Base-by-base conservation (phyloP, 2,329 filamentous ascomycete species). In the Setomelanomma holmii region DNA sequence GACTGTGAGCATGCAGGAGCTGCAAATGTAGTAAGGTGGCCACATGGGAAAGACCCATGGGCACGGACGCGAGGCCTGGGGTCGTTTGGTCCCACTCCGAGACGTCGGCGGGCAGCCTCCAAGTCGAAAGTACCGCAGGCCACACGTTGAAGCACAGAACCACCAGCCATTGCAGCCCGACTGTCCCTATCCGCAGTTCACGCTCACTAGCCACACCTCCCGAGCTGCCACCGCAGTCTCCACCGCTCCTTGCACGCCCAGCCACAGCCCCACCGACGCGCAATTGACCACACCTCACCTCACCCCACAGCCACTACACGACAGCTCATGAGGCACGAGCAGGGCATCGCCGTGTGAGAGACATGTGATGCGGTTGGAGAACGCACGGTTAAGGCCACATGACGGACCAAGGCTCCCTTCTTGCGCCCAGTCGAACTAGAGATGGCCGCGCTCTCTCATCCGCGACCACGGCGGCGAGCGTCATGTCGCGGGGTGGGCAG, bases 401-500 rank as follows among this genome's bases (percentile, higher is more conserved):
- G 41, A 53, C 61, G 51, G 70, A 72, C 46, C 69, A 75, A 59
- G 74, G 73, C 63, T 72, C 70, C 40, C 71, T 80, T 52, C 73
- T 78, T 43, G 76, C 75, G 49, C 78, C 80, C 45, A 72, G 76
- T 35, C 71, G 75, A 24, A 74, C 73, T 61, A 80, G 79, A 75
- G 80, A 83, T 76, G 79, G 77, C 56, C 80, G 84, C 45, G 84
- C 84, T n/a, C 73, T 81, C 40, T 85, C 85, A 36, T 78, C 80
- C 49, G 61, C 69, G 36, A 63, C 68, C 22, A 80, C 80, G 68
- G 81, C 86, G 64, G 87, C 85, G 19, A 49, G 46, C 46, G 40
- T 49, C 49, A 85, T 82, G 42, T 84, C 87, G 16, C 85, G 89
- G 46, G 85, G 84, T 46, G 56, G 51, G 8, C 82, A 86, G 58